phyloP scores from a whole-genome alignment of 2,329 filamentous ascomycete species.

The Aureobasidium sp. region DNA sequence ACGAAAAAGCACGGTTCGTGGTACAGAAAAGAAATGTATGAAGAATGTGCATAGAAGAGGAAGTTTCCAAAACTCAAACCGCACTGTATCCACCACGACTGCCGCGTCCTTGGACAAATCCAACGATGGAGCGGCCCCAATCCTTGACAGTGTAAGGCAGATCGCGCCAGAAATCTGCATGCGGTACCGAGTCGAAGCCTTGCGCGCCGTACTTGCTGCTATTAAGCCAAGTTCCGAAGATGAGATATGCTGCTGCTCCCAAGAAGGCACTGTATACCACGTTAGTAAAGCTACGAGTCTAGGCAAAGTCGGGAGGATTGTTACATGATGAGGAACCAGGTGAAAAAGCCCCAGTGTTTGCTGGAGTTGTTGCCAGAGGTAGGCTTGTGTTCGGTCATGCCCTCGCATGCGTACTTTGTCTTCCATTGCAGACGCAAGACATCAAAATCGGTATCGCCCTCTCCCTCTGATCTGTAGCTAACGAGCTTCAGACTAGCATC shows the following conservation, averaged over 20 bases:
- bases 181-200: slow-evolving; percentile 89
- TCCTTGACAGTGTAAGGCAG: slow-evolving; percentile 88
- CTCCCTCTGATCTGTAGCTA: slow-evolving; percentile 56
- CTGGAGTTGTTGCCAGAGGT: slow-evolving; percentile 9
- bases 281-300: background rate
- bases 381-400: slow-evolving; percentile 27
- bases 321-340: slow-evolving; percentile 91
- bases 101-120: slow-evolving; percentile 68
- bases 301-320: slow-evolving; percentile 24
- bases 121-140: slow-evolving; percentile 69
- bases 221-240: slow-evolving; percentile 98
- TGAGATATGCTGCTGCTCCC: slow-evolving; percentile 77
- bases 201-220: slow-evolving; percentile 94
- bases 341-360: slow-evolving; percentile 80
- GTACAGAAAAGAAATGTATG: background rate
- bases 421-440: slow-evolving; percentile 73
- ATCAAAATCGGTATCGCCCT: slow-evolving; percentile 44
- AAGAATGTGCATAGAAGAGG: background rate
- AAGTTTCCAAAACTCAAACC: slow-evolving; percentile 47
- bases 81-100: slow-evolving; percentile 90
- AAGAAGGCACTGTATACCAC: slow-evolving; percentile 62
- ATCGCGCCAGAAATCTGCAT: slow-evolving; percentile 86
- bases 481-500: slow-evolving; percentile 64
- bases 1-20: background rate
- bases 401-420: slow-evolving; percentile 79